phyloP scores from a whole-genome alignment of 2,329 filamentous ascomycete species.

The Chaetomiaceae sp. region DNA sequence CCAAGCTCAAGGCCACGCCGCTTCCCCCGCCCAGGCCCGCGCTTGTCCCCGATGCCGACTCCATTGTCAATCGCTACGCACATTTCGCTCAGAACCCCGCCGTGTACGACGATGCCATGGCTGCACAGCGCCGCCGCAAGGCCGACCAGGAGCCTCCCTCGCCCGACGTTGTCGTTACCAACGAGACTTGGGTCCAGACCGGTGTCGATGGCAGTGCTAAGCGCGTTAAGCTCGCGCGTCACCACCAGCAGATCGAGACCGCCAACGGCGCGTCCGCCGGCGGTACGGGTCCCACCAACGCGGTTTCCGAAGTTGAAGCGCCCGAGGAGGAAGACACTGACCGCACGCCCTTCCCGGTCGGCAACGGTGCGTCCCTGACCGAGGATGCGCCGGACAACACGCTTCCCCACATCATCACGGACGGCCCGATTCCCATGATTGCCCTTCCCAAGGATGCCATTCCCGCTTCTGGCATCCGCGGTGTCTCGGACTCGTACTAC shows the following conservation, averaged over 20 bases:
- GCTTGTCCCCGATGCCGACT: not conserved
- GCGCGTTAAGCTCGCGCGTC: constrained; percentile 34
- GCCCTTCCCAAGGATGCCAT: constrained; percentile 5
- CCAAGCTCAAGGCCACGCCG: not conserved
- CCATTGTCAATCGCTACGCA: constrained; percentile 15
- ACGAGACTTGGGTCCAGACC: constrained; percentile 37
- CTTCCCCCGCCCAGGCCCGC: no score
- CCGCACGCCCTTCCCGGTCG: not conserved
- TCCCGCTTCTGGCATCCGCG: constrained; percentile 8
- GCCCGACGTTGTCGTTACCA: constrained; percentile 25
- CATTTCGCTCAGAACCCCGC: constrained; percentile 18
- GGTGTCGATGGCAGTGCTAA: constrained; percentile 35
- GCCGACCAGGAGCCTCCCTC: constrained; percentile 25
- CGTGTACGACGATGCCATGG: constrained; percentile 20
- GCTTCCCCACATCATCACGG: constrained; percentile 3
- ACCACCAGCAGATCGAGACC: constrained; percentile 16
- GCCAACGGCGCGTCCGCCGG: not conserved
- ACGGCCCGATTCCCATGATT: constrained; percentile 10
- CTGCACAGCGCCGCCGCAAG: constrained; percentile 26
- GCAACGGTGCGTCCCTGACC: constrained; percentile 10
- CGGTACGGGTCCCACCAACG: not conserved
- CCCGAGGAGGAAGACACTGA: constrained; percentile 5
- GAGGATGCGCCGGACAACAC: not conserved
- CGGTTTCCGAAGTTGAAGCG: not conserved
- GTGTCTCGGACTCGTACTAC: constrained; percentile 21